Base-by-base conservation (phyloP, 164 flowering plant genomes). In the Annona cherimola region DNA sequence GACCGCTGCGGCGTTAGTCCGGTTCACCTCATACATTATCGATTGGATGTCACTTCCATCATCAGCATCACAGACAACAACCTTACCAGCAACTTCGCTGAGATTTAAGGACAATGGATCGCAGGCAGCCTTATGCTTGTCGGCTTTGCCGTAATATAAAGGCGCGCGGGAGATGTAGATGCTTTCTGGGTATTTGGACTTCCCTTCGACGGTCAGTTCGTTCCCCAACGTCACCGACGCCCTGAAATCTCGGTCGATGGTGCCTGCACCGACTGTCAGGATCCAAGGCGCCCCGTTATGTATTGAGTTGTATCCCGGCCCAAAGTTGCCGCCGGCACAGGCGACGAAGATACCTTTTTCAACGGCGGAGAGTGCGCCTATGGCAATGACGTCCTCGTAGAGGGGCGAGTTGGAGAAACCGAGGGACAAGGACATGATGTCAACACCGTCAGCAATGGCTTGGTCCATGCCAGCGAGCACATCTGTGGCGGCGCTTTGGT, bases 381-480 rank as follows among this genome's bases (percentile, higher is more conserved):
- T 61, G 45, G 66, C 54, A 26, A 45, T 4, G 19, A 11, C 42
- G 11, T 70, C 72, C 57, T 50, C 6, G 3, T 8, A 44, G 43
- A 42, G 60, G 16, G 62, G 20, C 20, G 40, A 12, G 3, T 5
- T 4, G 73, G 54, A 39, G 19, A 5, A 4, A 35, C 97, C 97
- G 1, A 94, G 83, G 0, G 98, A 94, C 20, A 92, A 67, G 0
- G 98, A 94, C 0, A 94, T 79, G 2, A 94, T 91, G 68, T 94
- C 87, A 1, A 92, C 97, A 1, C 96, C 98, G 73, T 91, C 97
- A 0, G 16, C 2, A 1, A 91, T 87, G 1, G 98, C 96, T 1
- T 64, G 70, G 20, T 94, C 97, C 81, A 94, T 88, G 0, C 85
- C 97, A 0, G 96, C 94, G 0, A 94, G 84, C 1, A 94, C 86